Evolutionary conservation across 768 basidiomycete species (phyloP).

Genomic region (Psilocybe subaeruginosa): DNA sequence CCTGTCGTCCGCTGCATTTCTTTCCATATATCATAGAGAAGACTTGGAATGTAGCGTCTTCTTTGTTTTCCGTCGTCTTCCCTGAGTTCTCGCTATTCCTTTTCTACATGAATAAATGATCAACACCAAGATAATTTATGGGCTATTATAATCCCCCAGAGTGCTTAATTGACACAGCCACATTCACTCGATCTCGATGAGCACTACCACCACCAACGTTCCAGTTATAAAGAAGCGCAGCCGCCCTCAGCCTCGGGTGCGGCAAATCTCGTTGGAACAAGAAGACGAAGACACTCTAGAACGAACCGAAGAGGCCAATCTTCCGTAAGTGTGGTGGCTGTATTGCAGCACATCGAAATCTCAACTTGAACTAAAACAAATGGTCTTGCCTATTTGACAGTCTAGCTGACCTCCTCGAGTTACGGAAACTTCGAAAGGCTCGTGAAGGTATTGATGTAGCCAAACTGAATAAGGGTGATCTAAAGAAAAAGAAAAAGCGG

Average conservation of each 20-base stretch:
- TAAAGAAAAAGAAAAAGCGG: conserved; percentile 68
- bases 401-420: conserved; percentile 81
- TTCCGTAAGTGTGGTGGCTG: conserved; percentile 47
- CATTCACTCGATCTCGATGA: background rate
- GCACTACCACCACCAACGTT: background rate
- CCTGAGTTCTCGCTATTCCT: background rate
- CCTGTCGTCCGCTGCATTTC: background rate
- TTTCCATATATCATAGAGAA: background rate
- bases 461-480: conserved; percentile 85
- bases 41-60: background rate
- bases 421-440: conserved; percentile 73
- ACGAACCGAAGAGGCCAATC: conserved; percentile 46
- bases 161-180: conserved; percentile 14
- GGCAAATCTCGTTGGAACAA: conserved; percentile 49
- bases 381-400: conserved; percentile 35
- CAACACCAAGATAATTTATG: conserved; percentile 3
- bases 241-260: conserved; percentile 61
- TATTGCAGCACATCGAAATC: background rate
- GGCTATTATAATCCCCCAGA: background rate
- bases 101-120: background rate
- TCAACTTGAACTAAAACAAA: background rate
- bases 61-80: background rate
- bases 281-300: conserved; percentile 40
- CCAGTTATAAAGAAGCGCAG: conserved; percentile 76
- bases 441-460: conserved; percentile 85